A percentile compares a stretch with the other conserved stretches of the same genome.
Evolutionary conservation across 345 rosid genomes (phyloP).

Genomic region (Murraya koenigii): DNA sequence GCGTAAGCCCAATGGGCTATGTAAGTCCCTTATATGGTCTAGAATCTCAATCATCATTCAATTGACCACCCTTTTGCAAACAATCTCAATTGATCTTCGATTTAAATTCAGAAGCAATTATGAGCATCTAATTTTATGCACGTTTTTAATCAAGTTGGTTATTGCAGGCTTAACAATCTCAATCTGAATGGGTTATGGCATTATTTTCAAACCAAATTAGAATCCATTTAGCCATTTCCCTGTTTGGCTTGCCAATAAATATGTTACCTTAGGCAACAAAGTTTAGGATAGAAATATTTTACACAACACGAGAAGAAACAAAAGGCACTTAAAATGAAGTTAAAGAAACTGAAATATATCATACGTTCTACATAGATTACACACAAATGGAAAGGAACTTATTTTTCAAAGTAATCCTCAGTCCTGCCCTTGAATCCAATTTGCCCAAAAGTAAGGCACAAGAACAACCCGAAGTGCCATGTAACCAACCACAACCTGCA

Average conservation of each 20-base stretch:
- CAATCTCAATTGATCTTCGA: background rate
- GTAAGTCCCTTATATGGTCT: too few relatives aligned
- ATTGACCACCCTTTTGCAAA: background rate
- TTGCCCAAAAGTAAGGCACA: conserved; percentile 91
- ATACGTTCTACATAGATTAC: background rate
- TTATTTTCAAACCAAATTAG: too few relatives aligned
- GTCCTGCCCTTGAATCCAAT: conserved; percentile 97
- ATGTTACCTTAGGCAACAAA: background rate
- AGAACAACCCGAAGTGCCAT: conserved; percentile 85
- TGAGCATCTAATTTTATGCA: too few relatives aligned
- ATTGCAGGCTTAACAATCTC: too few relatives aligned
- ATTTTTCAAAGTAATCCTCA: conserved; percentile 60
- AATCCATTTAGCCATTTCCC: too few relatives aligned
- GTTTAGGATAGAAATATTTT: background rate
- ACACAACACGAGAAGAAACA: background rate
- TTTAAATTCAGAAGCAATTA: too few relatives aligned
- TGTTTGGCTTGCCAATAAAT: too few relatives aligned
- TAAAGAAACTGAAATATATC: background rate
- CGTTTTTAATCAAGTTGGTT: too few relatives aligned
- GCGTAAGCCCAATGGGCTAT: background rate
- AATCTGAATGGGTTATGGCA: too few relatives aligned
- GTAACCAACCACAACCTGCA: conserved; percentile 77
- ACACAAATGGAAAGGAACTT: background rate
- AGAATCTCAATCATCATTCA: background rate
- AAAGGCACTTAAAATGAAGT: background rate